These are phyloP conservation scores for Magnusiomyces magnusii DNA, from an alignment of 1,139 yeast species.

Conservation along the genomic window DNA sequence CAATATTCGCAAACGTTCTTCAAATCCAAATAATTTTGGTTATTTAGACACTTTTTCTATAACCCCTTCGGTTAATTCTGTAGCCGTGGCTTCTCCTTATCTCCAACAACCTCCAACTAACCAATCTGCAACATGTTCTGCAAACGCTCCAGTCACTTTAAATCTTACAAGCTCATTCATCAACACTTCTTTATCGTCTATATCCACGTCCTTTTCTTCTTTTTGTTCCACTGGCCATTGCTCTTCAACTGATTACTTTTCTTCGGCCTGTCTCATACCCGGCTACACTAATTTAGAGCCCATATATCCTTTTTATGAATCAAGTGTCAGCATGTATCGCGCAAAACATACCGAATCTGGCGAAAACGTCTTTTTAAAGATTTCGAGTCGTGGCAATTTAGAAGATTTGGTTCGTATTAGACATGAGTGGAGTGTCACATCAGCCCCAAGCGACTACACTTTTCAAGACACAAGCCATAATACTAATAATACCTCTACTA, in stretches of 20 bases:
- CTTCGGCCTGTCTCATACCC: constrained; percentile 17
- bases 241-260: background rate
- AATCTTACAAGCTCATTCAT: background rate
- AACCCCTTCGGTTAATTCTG: background rate
- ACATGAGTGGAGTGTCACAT: constrained; percentile 27
- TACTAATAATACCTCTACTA: background rate
- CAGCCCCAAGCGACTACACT: background rate
- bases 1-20: background rate
- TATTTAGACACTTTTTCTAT: background rate
- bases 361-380: constrained; percentile 23
- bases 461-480: too few relatives aligned
- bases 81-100: background rate
- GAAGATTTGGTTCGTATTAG: constrained; percentile 27
- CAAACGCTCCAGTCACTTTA: background rate
- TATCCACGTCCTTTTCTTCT: background rate
- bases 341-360: constrained; percentile 18
- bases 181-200: background rate
- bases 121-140: background rate
- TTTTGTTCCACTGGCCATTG: background rate
- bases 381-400: constrained; percentile 24
- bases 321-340: constrained; percentile 26
- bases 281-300: constrained; percentile 24
- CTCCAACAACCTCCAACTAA: background rate
- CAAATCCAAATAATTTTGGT: background rate
- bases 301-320: constrained; percentile 23